Evolutionary conservation across 169 alveolate genomes (phyloP), one percentile per base, ranked within the genome.

Genomic region (Babesia sp.): DNA sequence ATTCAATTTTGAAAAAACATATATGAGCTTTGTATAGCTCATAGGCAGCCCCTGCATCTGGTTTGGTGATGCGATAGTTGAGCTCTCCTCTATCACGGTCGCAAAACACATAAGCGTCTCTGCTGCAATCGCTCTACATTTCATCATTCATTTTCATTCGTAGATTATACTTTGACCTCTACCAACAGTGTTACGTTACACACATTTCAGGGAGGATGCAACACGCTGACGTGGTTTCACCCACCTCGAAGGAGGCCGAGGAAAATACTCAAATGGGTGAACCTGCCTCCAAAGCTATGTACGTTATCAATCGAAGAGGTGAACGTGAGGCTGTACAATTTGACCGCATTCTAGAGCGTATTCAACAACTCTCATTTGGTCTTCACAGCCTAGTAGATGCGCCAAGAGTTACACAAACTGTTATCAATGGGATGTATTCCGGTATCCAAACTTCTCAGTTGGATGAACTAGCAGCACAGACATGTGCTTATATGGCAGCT

Each of bases 401-500:
- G 7, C 94, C 95, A 3, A 63, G 95, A 63, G 95, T 91, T 48
- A 85, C 95, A 3, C 94, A 91, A 66, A 95, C 94, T 60, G 98
- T 95, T 22, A 84, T 91, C 58, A 85, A 93, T 68, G 98, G 98
- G n/a, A 91, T 94, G 93, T 93, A 94, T 75, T 85, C 93, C 34
- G 98, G 98, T n/a, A 93, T 96, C 22, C 90, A 90, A 33, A 95
- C 99, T n/a, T 83, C 96, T 3, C 93, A 94, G 83, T 80, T 97
- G 37, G 99, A 97, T 70, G 97, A 95, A 44, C 91, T 97, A 31
- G 98, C 99, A 24, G 99, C 99, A 11, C 99, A 97, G 77, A 97
- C 99, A 41, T 95, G 99, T 79, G 99, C 99, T 29, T 98, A 98
- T 92, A 96, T 97, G 99, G 97, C 97, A 28, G 96, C 97, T 29